These are phyloP conservation scores for Colletotrichum falcatum DNA, from an alignment of 2,329 filamentous ascomycete genomes.

Conservation along the genomic window DNA sequence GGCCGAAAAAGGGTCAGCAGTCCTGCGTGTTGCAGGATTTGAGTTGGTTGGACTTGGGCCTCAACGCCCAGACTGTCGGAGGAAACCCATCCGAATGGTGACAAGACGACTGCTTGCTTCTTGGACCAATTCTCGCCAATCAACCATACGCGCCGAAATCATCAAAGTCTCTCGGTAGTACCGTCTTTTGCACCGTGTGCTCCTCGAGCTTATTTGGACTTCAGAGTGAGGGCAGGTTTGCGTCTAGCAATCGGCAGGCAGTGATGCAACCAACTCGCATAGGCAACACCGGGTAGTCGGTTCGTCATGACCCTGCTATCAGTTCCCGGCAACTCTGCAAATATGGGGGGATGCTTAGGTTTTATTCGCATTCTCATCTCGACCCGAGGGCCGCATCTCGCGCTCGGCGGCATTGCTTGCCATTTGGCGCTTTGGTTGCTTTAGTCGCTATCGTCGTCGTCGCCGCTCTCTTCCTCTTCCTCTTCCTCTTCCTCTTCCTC, in stretches of 20 bases:
- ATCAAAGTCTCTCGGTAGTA: not conserved
- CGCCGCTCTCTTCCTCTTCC: slow-evolving; percentile 57
- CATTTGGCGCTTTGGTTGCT: not conserved
- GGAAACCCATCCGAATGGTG: slow-evolving; percentile 2
- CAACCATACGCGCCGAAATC: too few relatives aligned
- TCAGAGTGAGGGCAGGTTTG: not conserved
- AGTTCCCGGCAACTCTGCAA: not conserved
- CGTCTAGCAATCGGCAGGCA: too few relatives aligned
- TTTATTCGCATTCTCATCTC: not conserved
- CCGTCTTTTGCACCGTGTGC: not conserved
- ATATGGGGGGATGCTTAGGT: not conserved
- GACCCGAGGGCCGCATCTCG: not conserved
- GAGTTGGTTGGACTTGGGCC: not conserved
- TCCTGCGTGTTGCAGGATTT: not conserved
- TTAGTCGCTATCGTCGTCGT: slow-evolving; percentile 52
- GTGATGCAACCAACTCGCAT: too few relatives aligned
- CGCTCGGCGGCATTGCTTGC: too few relatives aligned
- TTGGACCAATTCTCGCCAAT: not conserved
- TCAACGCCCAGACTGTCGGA: slow-evolving; percentile 19
- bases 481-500: slow-evolving; percentile 54
- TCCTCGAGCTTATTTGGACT: not conserved
- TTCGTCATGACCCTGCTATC: not conserved
- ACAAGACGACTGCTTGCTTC: not conserved
- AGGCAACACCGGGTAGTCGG: not conserved
- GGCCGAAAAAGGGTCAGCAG: not conserved